phyloP scores from a whole-genome alignment of 805 yeast species.

The Myxozyma geophila region DNA sequence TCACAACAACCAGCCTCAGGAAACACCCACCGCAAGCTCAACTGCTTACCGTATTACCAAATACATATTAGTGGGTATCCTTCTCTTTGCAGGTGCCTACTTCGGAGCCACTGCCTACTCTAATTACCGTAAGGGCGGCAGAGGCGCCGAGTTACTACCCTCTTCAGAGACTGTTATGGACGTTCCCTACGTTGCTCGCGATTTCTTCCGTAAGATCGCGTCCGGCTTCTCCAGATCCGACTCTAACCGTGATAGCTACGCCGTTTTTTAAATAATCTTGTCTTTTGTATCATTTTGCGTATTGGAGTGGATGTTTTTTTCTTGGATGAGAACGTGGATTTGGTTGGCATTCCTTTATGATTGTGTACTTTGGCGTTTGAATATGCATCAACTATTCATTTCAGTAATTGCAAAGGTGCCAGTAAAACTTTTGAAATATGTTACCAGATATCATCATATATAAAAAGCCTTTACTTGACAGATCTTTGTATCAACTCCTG shows the following conservation, averaged over 20 bases:
- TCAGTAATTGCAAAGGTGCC: too few relatives aligned
- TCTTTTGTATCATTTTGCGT: neutral
- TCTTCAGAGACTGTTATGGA: conserved; percentile 59
- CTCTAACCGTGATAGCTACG: conserved; percentile 80
- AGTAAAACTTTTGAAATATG: too few relatives aligned
- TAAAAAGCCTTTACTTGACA: too few relatives aligned
- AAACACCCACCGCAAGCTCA: conserved; percentile 45
- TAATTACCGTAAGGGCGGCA: conserved; percentile 68
- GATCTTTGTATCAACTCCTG: too few relatives aligned
- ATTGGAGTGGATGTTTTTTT: neutral
- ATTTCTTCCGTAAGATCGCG: conserved; percentile 60
- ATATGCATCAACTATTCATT: too few relatives aligned
- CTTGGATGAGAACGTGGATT: too few relatives aligned
- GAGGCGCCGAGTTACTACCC: conserved; percentile 58
- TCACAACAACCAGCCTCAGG: conserved; percentile 39
- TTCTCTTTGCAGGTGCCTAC: conserved; percentile 23
- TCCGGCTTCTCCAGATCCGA: conserved; percentile 63
- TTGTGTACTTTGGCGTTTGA: too few relatives aligned
- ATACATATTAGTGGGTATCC: conserved; percentile 65
- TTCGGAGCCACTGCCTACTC: conserved; percentile 71
- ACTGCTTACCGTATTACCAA: conserved; percentile 80
- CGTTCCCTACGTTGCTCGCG: conserved; percentile 48
- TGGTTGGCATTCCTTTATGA: too few relatives aligned
- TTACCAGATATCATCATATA: too few relatives aligned
- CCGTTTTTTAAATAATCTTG: conserved; percentile 69